Base-by-base conservation (phyloP, 2,329 filamentous ascomycete genomes). In the Aureobasidium melanogenum region DNA sequence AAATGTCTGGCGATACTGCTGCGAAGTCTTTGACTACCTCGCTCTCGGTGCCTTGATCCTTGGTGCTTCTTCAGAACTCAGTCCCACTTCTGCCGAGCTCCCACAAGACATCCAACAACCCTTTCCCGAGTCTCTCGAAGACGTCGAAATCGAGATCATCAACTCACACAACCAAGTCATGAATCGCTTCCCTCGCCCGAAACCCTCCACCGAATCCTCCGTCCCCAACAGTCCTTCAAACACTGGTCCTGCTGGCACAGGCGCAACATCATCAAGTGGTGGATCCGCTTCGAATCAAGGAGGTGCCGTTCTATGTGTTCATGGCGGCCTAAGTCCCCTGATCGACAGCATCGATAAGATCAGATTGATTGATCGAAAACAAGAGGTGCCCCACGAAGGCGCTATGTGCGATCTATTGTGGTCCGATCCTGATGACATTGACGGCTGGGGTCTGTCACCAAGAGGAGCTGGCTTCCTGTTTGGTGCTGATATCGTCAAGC, bases 371-470 rank as follows among this genome's bases (percentile, higher is more conserved):
- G 95, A 99, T 73, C 86, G 93, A 64, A 97, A 97, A 75, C 94
- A 99, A 76, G 94, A 99, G 77, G 94, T 99, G 0, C 94, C 94
- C 0, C 94, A 99, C 71, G 94, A 99, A 77, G 94, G 94, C 61
- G 91, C 94, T 71, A 99, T 99, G 94, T 99, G 94, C 75, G 94
- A 99, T 74, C 81, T 99, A 0, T 82, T 99, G 2, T 99, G 94
- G 94, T 97, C 91, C 0, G 94, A 99, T 70, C 94, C 94, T 0
- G 94, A 99, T 73, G 94, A 99, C 69, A 96, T 97, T 65, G 92
- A 97, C 71, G 93, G 92, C 63, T 99, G 94, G 94, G 93, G 92
- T 12, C 79, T 97, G 6, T 96, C 90, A 0, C 94, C 94, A 0
- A 90, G 93, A 39, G 94, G 94, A 10, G 94, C 94, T 0, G 94